Evolutionary conservation across 441 rosid genomes (phyloP).

Genomic region (Erodium texanum): DNA sequence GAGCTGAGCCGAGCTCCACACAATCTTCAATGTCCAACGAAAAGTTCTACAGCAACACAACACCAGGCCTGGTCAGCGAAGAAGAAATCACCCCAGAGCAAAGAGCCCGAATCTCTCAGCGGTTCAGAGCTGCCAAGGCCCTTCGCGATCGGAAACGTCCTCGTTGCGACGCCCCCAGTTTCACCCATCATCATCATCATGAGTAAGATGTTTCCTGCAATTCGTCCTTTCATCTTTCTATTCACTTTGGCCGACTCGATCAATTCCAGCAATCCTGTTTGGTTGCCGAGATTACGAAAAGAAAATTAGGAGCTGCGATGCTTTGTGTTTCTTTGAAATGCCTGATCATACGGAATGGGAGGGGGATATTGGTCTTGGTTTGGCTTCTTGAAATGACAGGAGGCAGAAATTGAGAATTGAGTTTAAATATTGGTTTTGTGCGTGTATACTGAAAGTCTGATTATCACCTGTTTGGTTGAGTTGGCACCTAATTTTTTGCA

Average conservation of each 20-base stretch:
- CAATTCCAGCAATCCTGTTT: background rate
- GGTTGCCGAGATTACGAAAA: background rate
- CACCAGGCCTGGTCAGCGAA: constrained; percentile 5
- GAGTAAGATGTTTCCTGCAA: background rate
- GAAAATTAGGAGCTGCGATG: background rate
- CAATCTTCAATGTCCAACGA: constrained; percentile 26
- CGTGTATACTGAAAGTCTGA: too few relatives aligned
- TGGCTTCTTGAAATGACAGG: background rate
- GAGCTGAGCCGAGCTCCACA: background rate
- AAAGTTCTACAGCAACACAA: constrained; percentile 14
- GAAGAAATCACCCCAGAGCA: constrained; percentile 25
- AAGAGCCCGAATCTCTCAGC: constrained; percentile 40
- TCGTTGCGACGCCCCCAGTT: constrained; percentile 6
- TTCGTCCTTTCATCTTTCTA: too few relatives aligned
- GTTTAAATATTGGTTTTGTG: too few relatives aligned
- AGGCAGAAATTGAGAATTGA: background rate
- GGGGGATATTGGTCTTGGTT: too few relatives aligned
- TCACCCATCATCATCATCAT: background rate
- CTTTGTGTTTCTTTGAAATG: background rate
- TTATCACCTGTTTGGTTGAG: too few relatives aligned
- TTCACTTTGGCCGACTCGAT: background rate
- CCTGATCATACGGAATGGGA: background rate
- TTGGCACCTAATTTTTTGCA: too few relatives aligned
- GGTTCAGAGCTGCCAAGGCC: constrained; percentile 49
- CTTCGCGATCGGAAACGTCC: constrained; percentile 49